Percentiles rank a stretch among this genome's conserved stretches.
Conservation (phyloP, 768 basidiomycete genomes). For the Rhodosporidiobolus sp. region DNA sequence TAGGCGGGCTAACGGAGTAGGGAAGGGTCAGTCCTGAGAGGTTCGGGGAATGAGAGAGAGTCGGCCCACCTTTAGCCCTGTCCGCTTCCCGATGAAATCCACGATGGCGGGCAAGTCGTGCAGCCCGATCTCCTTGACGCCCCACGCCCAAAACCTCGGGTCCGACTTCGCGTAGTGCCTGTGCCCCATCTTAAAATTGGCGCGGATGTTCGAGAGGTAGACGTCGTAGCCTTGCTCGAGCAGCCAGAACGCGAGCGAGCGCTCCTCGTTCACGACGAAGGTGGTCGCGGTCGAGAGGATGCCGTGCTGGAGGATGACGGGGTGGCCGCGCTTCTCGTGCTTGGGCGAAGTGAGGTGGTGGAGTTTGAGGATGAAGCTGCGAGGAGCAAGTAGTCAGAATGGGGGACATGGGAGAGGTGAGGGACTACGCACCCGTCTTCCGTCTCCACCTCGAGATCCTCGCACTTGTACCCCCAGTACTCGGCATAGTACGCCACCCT, state of each 20-base stretch:
- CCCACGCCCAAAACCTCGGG: conserved; percentile 36
- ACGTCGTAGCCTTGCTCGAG: conserved; percentile 49
- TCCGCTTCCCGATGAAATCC: conserved; percentile 50
- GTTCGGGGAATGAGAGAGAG: background rate
- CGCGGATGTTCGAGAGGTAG: conserved; percentile 42
- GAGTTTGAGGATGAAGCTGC: conserved; percentile 45
- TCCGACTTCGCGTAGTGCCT: conserved; percentile 20
- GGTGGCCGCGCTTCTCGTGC: conserved; percentile 44
- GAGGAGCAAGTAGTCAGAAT: too few species aligned
- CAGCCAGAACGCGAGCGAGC: conserved; percentile 55
- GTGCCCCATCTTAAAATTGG: conserved; percentile 54
- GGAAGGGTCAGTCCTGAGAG: background rate
- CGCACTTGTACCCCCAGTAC: conserved; percentile 50
- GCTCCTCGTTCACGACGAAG: conserved; percentile 54
- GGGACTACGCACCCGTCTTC: conserved; percentile 48
- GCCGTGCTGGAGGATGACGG: conserved; percentile 54
- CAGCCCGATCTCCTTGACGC: conserved; percentile 52
- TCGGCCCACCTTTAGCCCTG: conserved; percentile 43
- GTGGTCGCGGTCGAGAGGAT: conserved; percentile 35
- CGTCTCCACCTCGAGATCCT: conserved; percentile 53
- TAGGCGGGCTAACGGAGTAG: conserved; percentile 49
- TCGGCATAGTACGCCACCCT: conserved; percentile 44
- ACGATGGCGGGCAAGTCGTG: conserved; percentile 55
- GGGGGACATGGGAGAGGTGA: too few species aligned
- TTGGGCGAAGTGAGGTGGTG: conserved; percentile 32